These are phyloP conservation scores for Chalciporus sphaerocephalus DNA, from an alignment of 768 basidiomycete genomes.

Conservation along the genomic window DNA sequence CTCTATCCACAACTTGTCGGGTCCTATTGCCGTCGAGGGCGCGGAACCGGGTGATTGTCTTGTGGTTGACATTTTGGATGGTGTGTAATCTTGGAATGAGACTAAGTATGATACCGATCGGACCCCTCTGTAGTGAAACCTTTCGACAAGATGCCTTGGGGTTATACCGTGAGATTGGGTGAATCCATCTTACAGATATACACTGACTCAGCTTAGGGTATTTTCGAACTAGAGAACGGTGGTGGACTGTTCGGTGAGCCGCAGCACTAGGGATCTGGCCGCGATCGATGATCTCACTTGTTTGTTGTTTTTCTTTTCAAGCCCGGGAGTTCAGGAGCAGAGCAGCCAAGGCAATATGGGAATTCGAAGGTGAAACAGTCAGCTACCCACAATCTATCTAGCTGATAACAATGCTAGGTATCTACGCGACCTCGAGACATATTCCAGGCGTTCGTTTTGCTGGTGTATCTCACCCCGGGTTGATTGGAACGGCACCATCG, in stretches of 20 bases:
- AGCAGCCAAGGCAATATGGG: conserved; percentile 80
- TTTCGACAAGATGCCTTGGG: conserved; percentile 78
- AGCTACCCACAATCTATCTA: neutral
- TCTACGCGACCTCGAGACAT: conserved; percentile 71
- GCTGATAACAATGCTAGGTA: conserved; percentile 35
- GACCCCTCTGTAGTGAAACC: conserved; percentile 43
- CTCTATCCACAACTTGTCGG: conserved; percentile 70
- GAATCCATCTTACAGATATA: too few relatives aligned
- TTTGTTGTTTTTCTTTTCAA: conserved; percentile 15
- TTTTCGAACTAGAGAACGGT: conserved; percentile 53
- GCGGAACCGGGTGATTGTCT: conserved; percentile 77
- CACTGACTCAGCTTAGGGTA: conserved; percentile 43
- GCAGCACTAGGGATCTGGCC: conserved; percentile 2
- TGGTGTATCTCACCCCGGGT: conserved; percentile 71
- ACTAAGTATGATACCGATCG: neutral
- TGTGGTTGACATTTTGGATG: conserved; percentile 76
- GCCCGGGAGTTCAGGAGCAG: conserved; percentile 64
- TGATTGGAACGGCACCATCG: conserved; percentile 75
- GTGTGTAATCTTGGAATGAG: conserved; percentile 30
- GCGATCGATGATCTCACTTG: neutral
- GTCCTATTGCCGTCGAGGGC: conserved; percentile 70
- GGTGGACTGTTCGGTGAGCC: conserved; percentile 72
- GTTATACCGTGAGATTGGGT: conserved; percentile 53
- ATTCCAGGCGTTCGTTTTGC: conserved; percentile 78
- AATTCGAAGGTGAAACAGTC: conserved; percentile 52